A percentile compares a stretch with the other conserved stretches of the same genome.
Conservation (phyloP, 768 basidiomycete species). For the Rhodotorula babjevae region DNA sequence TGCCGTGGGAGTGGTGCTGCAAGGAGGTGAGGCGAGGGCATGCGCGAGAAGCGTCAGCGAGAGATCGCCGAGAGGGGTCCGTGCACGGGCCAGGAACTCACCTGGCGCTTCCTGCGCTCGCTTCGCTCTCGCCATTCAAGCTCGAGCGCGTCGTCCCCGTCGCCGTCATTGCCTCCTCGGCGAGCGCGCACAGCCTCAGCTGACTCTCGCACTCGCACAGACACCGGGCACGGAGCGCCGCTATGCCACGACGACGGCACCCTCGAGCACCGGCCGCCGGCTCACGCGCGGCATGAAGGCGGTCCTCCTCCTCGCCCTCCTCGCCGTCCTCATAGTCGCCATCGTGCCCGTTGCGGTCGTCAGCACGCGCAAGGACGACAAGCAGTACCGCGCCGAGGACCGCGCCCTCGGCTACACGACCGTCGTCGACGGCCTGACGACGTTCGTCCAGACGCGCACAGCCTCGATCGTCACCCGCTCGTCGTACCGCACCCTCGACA, state of each 20-base stretch:
- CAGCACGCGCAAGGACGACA: not conserved
- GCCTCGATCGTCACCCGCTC: not conserved
- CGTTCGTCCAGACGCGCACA: conserved; percentile 4
- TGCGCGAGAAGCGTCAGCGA: too few relatives aligned
- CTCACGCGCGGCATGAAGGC: not conserved
- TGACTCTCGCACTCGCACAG: not conserved
- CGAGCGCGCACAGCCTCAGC: too few relatives aligned
- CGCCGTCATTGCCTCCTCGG: not conserved
- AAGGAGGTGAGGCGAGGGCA: too few relatives aligned
- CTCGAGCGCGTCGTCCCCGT: too few relatives aligned
- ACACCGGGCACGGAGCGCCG: conserved; percentile 1
- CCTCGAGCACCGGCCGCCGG: not conserved
- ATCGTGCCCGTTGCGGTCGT: conserved; percentile 12
- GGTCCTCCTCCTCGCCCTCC: not conserved
- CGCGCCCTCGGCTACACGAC: conserved; percentile 5
- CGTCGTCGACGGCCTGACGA: not conserved
- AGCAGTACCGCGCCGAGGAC: not conserved
- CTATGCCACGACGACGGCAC: not conserved
- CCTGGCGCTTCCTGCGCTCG: too few relatives aligned
- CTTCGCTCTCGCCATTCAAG: too few relatives aligned
- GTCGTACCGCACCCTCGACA: not conserved
- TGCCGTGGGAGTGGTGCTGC: too few relatives aligned
- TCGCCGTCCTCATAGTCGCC: conserved; percentile 16
- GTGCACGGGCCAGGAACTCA: too few relatives aligned
- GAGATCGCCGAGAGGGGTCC: too few relatives aligned